Evolutionary conservation across 1,284 basidiomycete genomes (phyloP).

Genomic region (Cryptococcus jaspeensis): DNA sequence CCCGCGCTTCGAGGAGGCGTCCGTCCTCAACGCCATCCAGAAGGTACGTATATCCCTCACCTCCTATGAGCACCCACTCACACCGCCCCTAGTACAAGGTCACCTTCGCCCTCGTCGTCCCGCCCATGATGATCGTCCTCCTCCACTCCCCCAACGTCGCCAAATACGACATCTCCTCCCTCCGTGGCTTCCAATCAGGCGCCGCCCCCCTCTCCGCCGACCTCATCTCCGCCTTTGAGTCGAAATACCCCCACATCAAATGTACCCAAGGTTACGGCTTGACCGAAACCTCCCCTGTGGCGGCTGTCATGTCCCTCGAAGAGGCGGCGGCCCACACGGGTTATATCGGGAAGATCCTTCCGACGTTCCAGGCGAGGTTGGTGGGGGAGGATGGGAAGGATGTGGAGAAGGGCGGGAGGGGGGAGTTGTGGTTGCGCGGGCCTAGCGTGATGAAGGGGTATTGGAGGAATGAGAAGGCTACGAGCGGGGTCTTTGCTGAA

Average conservation of each 20-base stretch:
- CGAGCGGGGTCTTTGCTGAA: slow-evolving; percentile 63
- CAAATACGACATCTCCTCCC: slow-evolving; percentile 65
- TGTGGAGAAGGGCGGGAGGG: slow-evolving; percentile 58
- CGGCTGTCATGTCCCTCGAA: slow-evolving; percentile 42
- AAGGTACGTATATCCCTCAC: slow-evolving; percentile 46
- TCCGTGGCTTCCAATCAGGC: slow-evolving; percentile 67
- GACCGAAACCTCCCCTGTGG: slow-evolving; percentile 54
- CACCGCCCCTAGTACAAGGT: slow-evolving; percentile 60
- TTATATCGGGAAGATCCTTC: slow-evolving; percentile 68
- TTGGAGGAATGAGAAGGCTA: slow-evolving; percentile 65
- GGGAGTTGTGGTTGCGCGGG: slow-evolving; percentile 78
- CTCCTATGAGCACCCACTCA: too few species aligned
- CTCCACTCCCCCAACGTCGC: slow-evolving; percentile 59
- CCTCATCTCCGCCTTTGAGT: slow-evolving; percentile 33
- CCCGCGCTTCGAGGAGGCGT: slow-evolving; percentile 59
- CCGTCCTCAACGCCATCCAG: slow-evolving; percentile 68
- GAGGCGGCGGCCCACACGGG: slow-evolving; percentile 54
- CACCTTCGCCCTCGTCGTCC: slow-evolving; percentile 69
- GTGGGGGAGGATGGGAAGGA: slow-evolving; percentile 53
- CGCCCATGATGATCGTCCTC: slow-evolving; percentile 70
- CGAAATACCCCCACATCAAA: slow-evolving; percentile 24
- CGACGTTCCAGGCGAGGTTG: slow-evolving; percentile 74
- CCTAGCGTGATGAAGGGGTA: slow-evolving; percentile 75
- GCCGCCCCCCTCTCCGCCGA: slow-evolving; percentile 72
- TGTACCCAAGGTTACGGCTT: slow-evolving; percentile 53